Percentiles rank a stretch among this genome's conserved stretches.
phyloP scores from a whole-genome alignment of 108 stramenopile genomes.

The Conticribra guillardii region DNA sequence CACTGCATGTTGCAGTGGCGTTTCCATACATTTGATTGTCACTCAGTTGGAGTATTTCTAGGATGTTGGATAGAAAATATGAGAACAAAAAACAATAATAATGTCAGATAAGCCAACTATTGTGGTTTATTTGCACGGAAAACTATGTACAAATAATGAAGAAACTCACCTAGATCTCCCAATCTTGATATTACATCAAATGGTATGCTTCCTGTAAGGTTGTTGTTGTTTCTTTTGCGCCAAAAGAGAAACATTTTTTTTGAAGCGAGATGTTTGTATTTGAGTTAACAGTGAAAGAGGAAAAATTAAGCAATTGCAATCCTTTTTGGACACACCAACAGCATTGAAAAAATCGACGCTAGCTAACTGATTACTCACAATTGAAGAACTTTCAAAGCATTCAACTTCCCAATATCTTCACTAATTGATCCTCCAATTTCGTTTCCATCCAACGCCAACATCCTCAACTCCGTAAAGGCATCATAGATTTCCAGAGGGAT shows the following conservation, averaged over 20 bases:
- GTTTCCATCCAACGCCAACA: not conserved
- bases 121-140: not conserved
- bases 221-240: constrained; percentile 17
- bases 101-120: not conserved
- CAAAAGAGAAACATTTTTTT: not conserved
- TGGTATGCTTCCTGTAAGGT: constrained; percentile 24
- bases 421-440: constrained; percentile 11
- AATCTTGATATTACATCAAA: constrained; percentile 18
- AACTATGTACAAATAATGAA: not conserved
- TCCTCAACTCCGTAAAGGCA: constrained; percentile 5
- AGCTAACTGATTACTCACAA: too few relatives aligned
- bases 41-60: constrained; percentile 21
- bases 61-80: not conserved
- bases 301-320: not conserved
- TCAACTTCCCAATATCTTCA: constrained; percentile 9
- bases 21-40: constrained; percentile 15
- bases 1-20: constrained; percentile 7
- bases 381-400: constrained; percentile 17
- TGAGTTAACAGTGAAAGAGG: not conserved
- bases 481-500: constrained; percentile 46
- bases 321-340: not conserved
- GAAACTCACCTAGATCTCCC: constrained; percentile 15
- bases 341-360: too few relatives aligned
- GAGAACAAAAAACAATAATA: not conserved
- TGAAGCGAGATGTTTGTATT: too few relatives aligned